phyloP scores from a whole-genome alignment of 2,329 filamentous ascomycete genomes.

The Fusarium xyrophilum region DNA sequence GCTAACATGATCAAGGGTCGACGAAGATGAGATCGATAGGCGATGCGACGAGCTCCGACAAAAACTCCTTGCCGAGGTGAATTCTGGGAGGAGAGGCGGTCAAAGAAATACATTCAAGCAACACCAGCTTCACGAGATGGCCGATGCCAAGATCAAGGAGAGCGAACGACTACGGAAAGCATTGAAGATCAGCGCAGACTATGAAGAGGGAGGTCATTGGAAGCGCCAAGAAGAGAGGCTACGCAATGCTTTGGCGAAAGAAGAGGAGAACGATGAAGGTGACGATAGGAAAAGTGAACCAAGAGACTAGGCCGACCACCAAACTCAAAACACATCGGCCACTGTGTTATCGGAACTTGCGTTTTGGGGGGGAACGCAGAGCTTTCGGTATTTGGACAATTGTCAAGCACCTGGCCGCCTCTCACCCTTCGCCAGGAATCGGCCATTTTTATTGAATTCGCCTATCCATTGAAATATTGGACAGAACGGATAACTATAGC shows the following conservation, averaged over 20 bases:
- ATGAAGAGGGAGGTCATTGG: conserved; percentile 88
- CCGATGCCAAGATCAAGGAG: conserved; percentile 95
- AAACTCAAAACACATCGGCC: neutral
- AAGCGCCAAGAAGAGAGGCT: conserved; percentile 78
- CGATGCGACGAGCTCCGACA: conserved; percentile 53
- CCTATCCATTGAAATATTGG: too few species aligned
- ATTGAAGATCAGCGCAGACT: conserved; percentile 84
- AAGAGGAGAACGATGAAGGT: conserved; percentile 49
- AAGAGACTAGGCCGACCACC: conserved; percentile 7
- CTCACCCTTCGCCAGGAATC: neutral
- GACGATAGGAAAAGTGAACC: conserved; percentile 46
- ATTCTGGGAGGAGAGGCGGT: conserved; percentile 45
- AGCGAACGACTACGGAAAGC: conserved; percentile 87
- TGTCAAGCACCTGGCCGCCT: neutral
- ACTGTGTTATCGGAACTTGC: neutral
- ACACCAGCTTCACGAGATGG: conserved; percentile 95
- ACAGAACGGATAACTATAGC: neutral
- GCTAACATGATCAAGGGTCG: conserved; percentile 59
- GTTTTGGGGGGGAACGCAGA: neutral
- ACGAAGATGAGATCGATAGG: conserved; percentile 90
- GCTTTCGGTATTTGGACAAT: neutral
- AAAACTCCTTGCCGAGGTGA: conserved; percentile 51
- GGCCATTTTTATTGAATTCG: neutral
- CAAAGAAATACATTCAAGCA: conserved; percentile 72
- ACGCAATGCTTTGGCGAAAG: conserved; percentile 53